A percentile compares a stretch with the other conserved stretches of the same genome.
Evolutionary conservation across 1,139 yeast species (phyloP).

Genomic region (Spathaspora sp.): DNA sequence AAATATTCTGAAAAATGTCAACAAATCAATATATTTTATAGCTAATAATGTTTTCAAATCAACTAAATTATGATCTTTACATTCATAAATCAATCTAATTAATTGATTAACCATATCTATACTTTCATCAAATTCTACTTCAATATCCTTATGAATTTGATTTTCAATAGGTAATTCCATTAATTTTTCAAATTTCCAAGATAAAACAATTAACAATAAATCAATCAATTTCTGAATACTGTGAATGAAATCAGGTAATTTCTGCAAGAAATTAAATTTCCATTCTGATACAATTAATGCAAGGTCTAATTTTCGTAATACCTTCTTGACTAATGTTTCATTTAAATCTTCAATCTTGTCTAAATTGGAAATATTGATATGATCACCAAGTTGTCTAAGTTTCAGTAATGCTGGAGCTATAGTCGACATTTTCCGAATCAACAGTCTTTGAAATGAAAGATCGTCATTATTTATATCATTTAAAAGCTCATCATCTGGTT

Average conservation of each 20-base stretch:
- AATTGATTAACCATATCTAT: constrained; percentile 12
- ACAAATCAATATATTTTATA: constrained; percentile 30
- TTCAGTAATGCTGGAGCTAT: constrained; percentile 23
- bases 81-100: constrained; percentile 11
- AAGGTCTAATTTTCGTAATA: constrained; percentile 23
- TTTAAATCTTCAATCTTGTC: constrained; percentile 10
- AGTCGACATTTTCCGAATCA: constrained; percentile 17
- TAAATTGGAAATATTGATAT: constrained; percentile 14
- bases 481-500: constrained; percentile 11
- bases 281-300: constrained; percentile 18
- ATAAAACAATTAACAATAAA: constrained; percentile 24
- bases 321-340: constrained; percentile 14
- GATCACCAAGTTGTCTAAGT: constrained; percentile 28
- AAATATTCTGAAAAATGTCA: constrained; percentile 34
- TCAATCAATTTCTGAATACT: constrained; percentile 24
- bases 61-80: constrained; percentile 6
- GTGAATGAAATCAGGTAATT: constrained; percentile 15
- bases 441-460: constrained; percentile 17
- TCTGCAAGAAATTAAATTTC: constrained; percentile 22
- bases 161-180: constrained; percentile 17
- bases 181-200: constrained; percentile 39
- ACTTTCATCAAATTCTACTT: constrained; percentile 13
- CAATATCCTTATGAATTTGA: constrained; percentile 15
- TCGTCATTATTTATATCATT: constrained; percentile 10
- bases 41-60: constrained; percentile 25